These are phyloP conservation scores for Hypoxylon lienhwacheense DNA, from an alignment of 495 filamentous ascomycete species.

Conservation along the genomic window DNA sequence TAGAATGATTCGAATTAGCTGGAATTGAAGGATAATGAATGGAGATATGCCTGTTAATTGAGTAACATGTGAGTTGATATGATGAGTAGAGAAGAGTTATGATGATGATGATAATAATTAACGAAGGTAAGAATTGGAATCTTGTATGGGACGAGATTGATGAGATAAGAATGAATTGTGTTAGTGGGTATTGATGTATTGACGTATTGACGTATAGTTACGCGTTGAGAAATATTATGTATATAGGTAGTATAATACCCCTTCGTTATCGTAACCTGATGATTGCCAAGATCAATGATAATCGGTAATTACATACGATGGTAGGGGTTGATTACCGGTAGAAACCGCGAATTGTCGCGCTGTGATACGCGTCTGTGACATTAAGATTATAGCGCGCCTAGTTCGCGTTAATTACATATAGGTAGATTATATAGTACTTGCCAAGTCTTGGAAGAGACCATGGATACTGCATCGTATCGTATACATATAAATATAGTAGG, in stretches of 20 bases:
- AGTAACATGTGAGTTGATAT: too few species aligned
- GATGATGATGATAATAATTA: slow-evolving; percentile 8
- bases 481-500: too few species aligned
- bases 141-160: too few species aligned
- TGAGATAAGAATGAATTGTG: slow-evolving; percentile 14
- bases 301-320: slow-evolving; percentile 8
- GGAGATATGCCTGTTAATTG: neutral
- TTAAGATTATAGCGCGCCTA: slow-evolving; percentile 25
- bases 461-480: too few species aligned
- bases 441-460: slow-evolving; percentile 10
- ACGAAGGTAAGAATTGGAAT: too few species aligned
- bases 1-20: neutral
- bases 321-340: slow-evolving; percentile 21
- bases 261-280: neutral
- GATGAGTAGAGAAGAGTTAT: neutral
- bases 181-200: too few species aligned
- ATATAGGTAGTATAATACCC: slow-evolving; percentile 10
- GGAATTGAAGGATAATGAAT: slow-evolving; percentile 1
- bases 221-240: slow-evolving; percentile 6
- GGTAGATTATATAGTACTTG: too few species aligned
- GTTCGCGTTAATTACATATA: slow-evolving; percentile 36
- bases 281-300: neutral
- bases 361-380: slow-evolving; percentile 9
- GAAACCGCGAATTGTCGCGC: slow-evolving; percentile 30
- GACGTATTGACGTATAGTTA: too few species aligned